These are phyloP conservation scores for Chlorella sp. DNA, from an alignment of 139 green algal genomes.

Conservation along the genomic window DNA sequence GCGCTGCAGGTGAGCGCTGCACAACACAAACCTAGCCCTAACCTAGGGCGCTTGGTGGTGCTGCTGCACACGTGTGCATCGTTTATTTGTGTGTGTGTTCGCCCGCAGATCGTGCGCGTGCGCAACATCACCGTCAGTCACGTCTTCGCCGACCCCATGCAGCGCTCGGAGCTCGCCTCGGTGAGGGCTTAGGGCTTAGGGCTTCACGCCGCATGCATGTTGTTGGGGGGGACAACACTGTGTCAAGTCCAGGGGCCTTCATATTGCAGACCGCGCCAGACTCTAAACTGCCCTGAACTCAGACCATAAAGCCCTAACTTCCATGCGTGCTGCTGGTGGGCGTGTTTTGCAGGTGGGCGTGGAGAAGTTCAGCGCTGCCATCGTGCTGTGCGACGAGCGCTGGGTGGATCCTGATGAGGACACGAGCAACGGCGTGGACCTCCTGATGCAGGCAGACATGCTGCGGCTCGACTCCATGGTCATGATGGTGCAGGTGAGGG, in stretches of 20 bases:
- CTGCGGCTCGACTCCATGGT: constrained; percentile 36
- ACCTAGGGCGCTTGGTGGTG: too few relatives aligned
- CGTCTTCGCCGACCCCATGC: constrained; percentile 32
- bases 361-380: constrained; percentile 11
- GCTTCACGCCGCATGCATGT: too few relatives aligned
- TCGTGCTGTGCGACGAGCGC: constrained; percentile 45
- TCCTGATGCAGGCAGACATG: constrained; percentile 19
- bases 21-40: too few relatives aligned
- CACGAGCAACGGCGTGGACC: constrained; percentile 38
- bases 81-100: too few relatives aligned
- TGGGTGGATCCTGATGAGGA: constrained; percentile 42
- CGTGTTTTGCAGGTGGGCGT: not conserved
- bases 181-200: too few relatives aligned
- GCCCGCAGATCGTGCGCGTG: constrained; percentile 11
- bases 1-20: not conserved
- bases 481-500: constrained; percentile 17
- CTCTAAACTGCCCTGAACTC: too few relatives aligned
- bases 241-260: too few relatives aligned
- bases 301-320: too few relatives aligned
- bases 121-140: constrained; percentile 24
- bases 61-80: too few relatives aligned
- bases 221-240: too few relatives aligned
- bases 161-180: constrained; percentile 33
- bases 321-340: too few relatives aligned
- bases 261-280: too few relatives aligned